These are phyloP conservation scores for Podaxis sp. DNA, from an alignment of 768 basidiomycete genomes.

Conservation along the genomic window DNA sequence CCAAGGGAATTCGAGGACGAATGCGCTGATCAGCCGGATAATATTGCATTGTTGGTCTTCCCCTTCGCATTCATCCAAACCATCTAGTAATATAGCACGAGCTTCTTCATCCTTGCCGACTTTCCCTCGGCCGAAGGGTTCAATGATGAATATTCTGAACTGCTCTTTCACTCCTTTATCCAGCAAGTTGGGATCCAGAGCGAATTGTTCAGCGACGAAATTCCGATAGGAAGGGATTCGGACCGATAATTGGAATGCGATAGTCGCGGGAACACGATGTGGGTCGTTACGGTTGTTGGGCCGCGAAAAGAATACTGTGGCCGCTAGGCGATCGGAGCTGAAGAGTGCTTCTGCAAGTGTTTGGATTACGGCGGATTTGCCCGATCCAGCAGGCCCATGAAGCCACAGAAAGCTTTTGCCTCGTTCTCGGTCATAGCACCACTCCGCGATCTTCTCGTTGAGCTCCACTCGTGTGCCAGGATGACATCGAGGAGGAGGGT, in stretches of 20 bases:
- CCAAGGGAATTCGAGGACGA: neutral
- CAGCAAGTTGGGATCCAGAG: neutral
- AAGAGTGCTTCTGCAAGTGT: neutral
- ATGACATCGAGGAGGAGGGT: neutral
- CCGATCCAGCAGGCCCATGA: conserved; percentile 13
- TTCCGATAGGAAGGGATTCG: neutral
- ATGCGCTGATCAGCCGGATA: neutral
- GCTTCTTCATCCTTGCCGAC: neutral
- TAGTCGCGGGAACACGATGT: neutral
- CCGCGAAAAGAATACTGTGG: conserved; percentile 9
- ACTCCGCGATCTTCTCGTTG: neutral
- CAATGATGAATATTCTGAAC: neutral
- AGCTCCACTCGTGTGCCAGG: neutral
- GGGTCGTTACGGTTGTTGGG: neutral
- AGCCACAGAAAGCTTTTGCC: neutral
- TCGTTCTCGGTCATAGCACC: neutral
- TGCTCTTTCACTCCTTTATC: neutral
- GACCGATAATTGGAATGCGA: conserved; percentile 6
- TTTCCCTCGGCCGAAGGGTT: neutral
- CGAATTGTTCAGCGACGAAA: neutral
- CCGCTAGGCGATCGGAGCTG: neutral
- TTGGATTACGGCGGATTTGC: conserved; percentile 10
- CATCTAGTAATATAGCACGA: neutral
- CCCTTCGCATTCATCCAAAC: neutral
- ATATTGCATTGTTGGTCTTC: neutral